Evolutionary conservation across 495 filamentous ascomycete genomes (phyloP).

Genomic region (Hypomontagnella monticulosa): DNA sequence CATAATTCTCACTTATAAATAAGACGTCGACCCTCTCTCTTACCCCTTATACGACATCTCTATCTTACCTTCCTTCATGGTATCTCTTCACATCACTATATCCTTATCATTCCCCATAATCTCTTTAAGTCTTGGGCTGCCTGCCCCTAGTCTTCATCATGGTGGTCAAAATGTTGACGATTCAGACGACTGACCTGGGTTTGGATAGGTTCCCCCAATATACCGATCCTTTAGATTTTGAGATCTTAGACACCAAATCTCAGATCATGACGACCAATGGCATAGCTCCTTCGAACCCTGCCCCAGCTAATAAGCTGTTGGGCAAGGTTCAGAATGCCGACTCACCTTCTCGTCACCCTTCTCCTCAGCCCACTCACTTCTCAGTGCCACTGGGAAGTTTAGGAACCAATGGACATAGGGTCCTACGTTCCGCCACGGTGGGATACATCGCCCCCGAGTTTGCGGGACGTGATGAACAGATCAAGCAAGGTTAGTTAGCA

Average conservation of each 20-base stretch:
- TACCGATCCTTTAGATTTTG: constrained; percentile 49
- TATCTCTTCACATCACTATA: constrained; percentile 7
- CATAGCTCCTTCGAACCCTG: constrained; percentile 21
- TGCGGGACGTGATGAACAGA: constrained; percentile 92
- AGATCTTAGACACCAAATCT: constrained; percentile 26
- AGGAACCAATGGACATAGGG: constrained; percentile 62
- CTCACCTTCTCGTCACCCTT: constrained; percentile 66
- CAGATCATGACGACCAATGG: constrained; percentile 44
- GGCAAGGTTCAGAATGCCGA: constrained; percentile 46
- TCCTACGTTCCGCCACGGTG: constrained; percentile 88
- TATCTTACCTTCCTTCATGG: constrained; percentile 1
- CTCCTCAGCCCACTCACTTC: constrained; percentile 91
- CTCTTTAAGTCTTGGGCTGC: constrained; percentile 1
- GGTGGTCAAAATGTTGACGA: constrained; percentile 48
- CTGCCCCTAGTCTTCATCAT: constrained; percentile 21
- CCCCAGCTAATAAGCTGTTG: constrained; percentile 49
- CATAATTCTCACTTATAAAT: constrained; percentile 9
- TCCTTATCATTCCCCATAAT: constrained; percentile 2
- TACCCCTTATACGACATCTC: neutral
- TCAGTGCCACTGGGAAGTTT: constrained; percentile 72
- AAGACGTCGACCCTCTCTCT: neutral
- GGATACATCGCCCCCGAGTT: constrained; percentile 97
- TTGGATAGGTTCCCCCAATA: constrained; percentile 53
- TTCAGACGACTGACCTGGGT: constrained; percentile 56
- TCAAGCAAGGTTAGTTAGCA: constrained; percentile 76